Percentiles rank a stretch among this genome's conserved stretches.
Conservation (phyloP, 2,329 filamentous ascomycete species). For the Ceratocystis huliohia region DNA sequence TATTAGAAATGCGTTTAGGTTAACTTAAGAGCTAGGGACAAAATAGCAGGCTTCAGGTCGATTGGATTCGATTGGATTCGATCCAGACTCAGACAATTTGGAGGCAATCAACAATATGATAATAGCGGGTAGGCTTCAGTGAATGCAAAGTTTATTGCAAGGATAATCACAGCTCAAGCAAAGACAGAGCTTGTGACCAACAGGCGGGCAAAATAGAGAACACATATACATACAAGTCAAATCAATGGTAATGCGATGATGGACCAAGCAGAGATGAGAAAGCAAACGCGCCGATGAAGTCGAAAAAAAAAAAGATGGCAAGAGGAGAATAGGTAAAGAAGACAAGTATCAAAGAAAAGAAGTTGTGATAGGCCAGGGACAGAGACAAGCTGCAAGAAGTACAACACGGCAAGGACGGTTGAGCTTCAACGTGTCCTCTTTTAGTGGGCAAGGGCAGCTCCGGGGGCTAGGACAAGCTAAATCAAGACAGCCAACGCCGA, state of each 20-base stretch:
- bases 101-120: not conserved
- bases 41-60: not conserved
- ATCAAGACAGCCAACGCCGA: not conserved
- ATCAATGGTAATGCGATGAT: not conserved
- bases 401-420: conserved; percentile 1
- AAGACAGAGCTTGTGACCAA: not conserved
- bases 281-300: conserved; percentile 7
- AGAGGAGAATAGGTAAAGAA: conserved; percentile 25
- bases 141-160: conserved; percentile 58
- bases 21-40: not conserved
- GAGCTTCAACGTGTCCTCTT: conserved; percentile 22
- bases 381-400: not conserved
- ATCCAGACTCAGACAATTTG: not conserved
- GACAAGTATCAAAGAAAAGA: conserved; percentile 13
- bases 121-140: not conserved
- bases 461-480: conserved; percentile 4
- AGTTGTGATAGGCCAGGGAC: not conserved
- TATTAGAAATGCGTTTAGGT: not conserved
- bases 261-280: not conserved
- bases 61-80: not conserved
- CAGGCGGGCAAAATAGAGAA: not conserved
- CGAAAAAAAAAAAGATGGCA: conserved; percentile 7
- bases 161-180: not conserved
- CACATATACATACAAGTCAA: not conserved
- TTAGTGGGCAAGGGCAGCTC: conserved; percentile 17